phyloP scores from a whole-genome alignment of 768 basidiomycete species.

The Hypsizygus marmoreus region DNA sequence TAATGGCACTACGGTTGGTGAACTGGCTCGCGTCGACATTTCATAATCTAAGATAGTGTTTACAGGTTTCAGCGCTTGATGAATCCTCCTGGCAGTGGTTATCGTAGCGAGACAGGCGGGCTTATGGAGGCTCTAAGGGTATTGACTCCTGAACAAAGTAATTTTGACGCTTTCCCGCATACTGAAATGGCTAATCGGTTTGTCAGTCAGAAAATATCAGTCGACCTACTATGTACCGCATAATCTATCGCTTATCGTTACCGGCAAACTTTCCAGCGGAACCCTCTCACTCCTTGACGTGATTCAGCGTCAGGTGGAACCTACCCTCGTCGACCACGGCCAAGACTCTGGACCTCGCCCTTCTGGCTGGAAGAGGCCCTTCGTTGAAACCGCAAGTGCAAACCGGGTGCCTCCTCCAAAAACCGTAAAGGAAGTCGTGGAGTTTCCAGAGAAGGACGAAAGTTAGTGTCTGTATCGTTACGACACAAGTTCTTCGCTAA shows the following conservation, averaged over 20 bases:
- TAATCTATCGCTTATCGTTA: slow-evolving; percentile 86
- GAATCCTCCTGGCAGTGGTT: slow-evolving; percentile 82
- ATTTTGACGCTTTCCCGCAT: slow-evolving; percentile 12
- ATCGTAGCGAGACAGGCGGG: slow-evolving; percentile 96
- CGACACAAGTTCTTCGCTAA: slow-evolving; percentile 3
- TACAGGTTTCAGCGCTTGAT: slow-evolving; percentile 82
- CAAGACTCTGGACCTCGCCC: slow-evolving; percentile 74
- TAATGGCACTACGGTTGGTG: slow-evolving; percentile 85
- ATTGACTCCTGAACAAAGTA: slow-evolving; percentile 88
- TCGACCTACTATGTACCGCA: slow-evolving; percentile 89
- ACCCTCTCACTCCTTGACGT: slow-evolving; percentile 77
- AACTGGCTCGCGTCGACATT: too few relatives aligned
- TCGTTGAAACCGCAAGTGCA: slow-evolving; percentile 84
- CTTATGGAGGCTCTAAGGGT: slow-evolving; percentile 89
- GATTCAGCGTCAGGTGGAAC: slow-evolving; percentile 82
- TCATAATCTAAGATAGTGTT: background rate
- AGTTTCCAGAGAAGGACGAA: slow-evolving; percentile 97
- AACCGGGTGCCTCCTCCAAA: slow-evolving; percentile 50
- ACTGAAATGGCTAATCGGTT: slow-evolving; percentile 7
- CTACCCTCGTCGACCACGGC: slow-evolving; percentile 73
- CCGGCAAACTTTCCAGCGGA: slow-evolving; percentile 81
- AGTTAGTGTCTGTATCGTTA: slow-evolving; percentile 39
- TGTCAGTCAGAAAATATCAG: slow-evolving; percentile 86
- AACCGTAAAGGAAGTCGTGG: slow-evolving; percentile 65
- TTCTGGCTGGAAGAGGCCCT: slow-evolving; percentile 89